Base-by-base conservation (phyloP, 2,329 filamentous ascomycete genomes). In the Colletotrichum sp. region DNA sequence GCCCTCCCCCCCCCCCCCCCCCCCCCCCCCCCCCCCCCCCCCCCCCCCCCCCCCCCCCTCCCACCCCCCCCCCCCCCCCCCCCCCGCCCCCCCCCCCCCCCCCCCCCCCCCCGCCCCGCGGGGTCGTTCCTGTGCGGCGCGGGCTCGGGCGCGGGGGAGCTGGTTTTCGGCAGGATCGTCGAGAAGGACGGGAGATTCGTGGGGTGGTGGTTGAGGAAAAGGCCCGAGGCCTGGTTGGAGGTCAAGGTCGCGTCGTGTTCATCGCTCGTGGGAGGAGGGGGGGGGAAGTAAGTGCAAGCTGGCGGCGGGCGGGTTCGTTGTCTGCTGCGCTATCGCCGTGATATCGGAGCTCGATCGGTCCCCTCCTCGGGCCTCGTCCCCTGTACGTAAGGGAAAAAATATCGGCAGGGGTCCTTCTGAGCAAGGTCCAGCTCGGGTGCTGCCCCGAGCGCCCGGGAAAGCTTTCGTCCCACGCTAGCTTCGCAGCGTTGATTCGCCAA, bases 271-370 rank as follows among this genome's bases (percentile, higher is more conserved):
- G 18, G 12, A 16, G 28, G 12, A 4, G 34, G 64, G 21, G 64
- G 21, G 21, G 28, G 4, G n/a, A 12, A 34, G 30, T 12, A 7
- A 24, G 18, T 55, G 34, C 10, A 26, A 7, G 58, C 13, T n/a
- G 16, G 28, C 21, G 18, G 24, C 34, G 48, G 26, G 34, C 16
- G 21, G 24, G 10, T 13, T 64, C 16, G 21, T 10, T 26, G 36
- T 38, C 8, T 63, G 18, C 16, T 38, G 34, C 16, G 62, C 58
- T 61, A 32, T 28, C n/a, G 30, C 26, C 8, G 62, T 43, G 34
- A 48, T 73, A 73, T 73, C 72, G 72, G 72, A 74, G 72, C 68
- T 75, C 32, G 67, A 64, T 73, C 73, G 73, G 73, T 63, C 68
- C 30, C 66, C 32, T 32, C 56, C 38, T 43, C 38, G 38, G 38